Conservation (phyloP, 768 basidiomycete genomes). For the Podaxis sp. region DNA sequence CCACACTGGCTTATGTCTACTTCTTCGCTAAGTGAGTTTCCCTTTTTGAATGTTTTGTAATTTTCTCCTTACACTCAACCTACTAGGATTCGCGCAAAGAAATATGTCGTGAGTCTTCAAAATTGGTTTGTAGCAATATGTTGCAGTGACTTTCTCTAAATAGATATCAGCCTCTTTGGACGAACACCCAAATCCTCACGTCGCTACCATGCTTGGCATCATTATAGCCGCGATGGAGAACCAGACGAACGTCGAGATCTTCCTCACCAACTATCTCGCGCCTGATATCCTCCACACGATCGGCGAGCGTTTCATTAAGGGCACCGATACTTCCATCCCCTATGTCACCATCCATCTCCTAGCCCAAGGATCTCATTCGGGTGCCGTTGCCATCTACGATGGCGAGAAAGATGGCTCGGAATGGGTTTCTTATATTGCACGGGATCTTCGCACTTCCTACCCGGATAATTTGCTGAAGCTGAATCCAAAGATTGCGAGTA, state of each 20-base stretch:
- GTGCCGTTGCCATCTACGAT: neutral
- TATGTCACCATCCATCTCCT: neutral
- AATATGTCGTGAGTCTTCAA: neutral
- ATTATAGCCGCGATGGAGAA: neutral
- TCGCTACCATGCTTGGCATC: neutral
- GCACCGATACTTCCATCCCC: neutral
- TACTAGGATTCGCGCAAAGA: neutral
- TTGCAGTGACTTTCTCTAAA: neutral
- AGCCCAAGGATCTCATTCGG: neutral
- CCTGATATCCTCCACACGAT: neutral
- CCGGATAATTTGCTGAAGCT: neutral
- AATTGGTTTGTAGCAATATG: neutral
- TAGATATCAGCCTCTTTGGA: neutral
- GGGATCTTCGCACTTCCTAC: neutral
- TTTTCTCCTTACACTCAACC: neutral
- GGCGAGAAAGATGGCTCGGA: neutral
- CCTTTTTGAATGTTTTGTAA: neutral
- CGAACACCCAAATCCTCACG: neutral
- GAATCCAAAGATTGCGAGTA: neutral
- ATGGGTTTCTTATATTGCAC: neutral
- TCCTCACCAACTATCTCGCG: neutral
- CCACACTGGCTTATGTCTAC: neutral
- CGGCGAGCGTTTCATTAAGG: neutral
- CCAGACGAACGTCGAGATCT: neutral
- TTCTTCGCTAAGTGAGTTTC: neutral